Evolutionary conservation across 208 protist genomes (phyloP).

Genomic region (Trypanosomatidae sp.): DNA sequence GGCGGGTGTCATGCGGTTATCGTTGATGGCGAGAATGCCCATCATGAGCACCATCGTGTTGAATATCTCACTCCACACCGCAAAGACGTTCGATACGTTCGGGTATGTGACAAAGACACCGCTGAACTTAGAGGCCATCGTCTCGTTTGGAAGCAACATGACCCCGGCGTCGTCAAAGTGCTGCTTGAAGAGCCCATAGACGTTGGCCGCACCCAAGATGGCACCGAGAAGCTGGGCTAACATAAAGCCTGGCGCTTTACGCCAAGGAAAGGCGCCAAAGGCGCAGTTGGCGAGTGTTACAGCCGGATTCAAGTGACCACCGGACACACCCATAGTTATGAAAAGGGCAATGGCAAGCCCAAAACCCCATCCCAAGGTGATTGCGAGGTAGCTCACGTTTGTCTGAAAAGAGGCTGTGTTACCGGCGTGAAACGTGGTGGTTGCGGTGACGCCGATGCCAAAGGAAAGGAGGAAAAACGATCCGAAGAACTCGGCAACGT

Average conservation of each 20-base stretch:
- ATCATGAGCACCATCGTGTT: slow-evolving; percentile 48
- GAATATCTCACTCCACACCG: slow-evolving; percentile 42
- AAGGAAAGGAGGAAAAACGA: slow-evolving; percentile 52
- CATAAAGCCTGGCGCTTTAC: slow-evolving; percentile 47
- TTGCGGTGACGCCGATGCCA: slow-evolving; percentile 38
- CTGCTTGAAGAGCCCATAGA: slow-evolving; percentile 39
- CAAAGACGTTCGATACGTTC: slow-evolving; percentile 21
- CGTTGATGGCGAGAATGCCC: slow-evolving; percentile 42
- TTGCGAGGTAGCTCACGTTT: slow-evolving; percentile 21
- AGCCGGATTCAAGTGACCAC: slow-evolving; percentile 54
- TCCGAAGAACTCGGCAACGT: slow-evolving; percentile 55
- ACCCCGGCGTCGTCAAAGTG: slow-evolving; percentile 23
- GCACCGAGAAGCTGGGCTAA: slow-evolving; percentile 42
- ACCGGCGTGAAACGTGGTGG: slow-evolving; percentile 19
- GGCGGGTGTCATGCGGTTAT: slow-evolving; percentile 41
- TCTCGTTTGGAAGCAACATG: slow-evolving; percentile 17
- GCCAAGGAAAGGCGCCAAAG: slow-evolving; percentile 41
- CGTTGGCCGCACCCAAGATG: slow-evolving; percentile 35
- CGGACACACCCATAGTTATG: slow-evolving; percentile 42
- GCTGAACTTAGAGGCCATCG: slow-evolving; percentile 28
- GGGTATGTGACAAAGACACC: slow-evolving; percentile 61
- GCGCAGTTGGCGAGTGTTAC: slow-evolving; percentile 51
- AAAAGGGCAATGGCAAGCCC: slow-evolving; percentile 44
- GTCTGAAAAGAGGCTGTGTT: slow-evolving; percentile 8
- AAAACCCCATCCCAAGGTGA: slow-evolving; percentile 49